Conservation (phyloP, 768 basidiomycete genomes). For the Mycena latifolia region DNA sequence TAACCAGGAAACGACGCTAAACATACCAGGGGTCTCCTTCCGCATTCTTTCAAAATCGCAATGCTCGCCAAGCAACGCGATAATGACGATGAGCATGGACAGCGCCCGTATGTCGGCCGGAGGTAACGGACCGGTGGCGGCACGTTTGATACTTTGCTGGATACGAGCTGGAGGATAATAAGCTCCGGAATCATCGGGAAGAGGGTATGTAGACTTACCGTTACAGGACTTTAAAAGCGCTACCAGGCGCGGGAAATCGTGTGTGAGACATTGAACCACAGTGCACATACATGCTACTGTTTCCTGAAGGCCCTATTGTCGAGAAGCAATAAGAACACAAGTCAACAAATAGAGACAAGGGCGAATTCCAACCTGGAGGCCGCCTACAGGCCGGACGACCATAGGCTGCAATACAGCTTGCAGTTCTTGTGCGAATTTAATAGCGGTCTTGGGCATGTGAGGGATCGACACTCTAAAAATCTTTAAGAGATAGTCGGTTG, state of each 20-base stretch:
- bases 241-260: slow-evolving; percentile 84
- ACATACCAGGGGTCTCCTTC: slow-evolving; percentile 69
- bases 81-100: slow-evolving; percentile 85
- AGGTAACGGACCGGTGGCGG: slow-evolving; percentile 53
- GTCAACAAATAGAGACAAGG: slow-evolving; percentile 11
- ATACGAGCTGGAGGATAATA: slow-evolving; percentile 63
- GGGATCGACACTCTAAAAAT: slow-evolving; percentile 90
- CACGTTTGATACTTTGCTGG: slow-evolving; percentile 65
- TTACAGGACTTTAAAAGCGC: slow-evolving; percentile 90
- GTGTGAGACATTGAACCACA: slow-evolving; percentile 86
- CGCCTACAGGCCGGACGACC: slow-evolving; percentile 88
- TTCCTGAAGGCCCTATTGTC: slow-evolving; percentile 80
- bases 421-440: slow-evolving; percentile 89
- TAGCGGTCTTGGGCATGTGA: slow-evolving; percentile 89
- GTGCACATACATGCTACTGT: slow-evolving; percentile 93
- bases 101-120: slow-evolving; percentile 66
- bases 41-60: slow-evolving; percentile 89
- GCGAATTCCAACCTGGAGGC: slow-evolving; percentile 65
- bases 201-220: slow-evolving; percentile 64
- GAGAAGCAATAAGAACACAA: background rate
- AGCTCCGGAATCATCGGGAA: background rate
- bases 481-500: slow-evolving; percentile 88
- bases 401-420: slow-evolving; percentile 88
- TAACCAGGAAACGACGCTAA: background rate
- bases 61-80: slow-evolving; percentile 88